These are phyloP conservation scores for Fusarium musae DNA, from an alignment of 2,329 filamentous ascomycete species.

Conservation along the genomic window DNA sequence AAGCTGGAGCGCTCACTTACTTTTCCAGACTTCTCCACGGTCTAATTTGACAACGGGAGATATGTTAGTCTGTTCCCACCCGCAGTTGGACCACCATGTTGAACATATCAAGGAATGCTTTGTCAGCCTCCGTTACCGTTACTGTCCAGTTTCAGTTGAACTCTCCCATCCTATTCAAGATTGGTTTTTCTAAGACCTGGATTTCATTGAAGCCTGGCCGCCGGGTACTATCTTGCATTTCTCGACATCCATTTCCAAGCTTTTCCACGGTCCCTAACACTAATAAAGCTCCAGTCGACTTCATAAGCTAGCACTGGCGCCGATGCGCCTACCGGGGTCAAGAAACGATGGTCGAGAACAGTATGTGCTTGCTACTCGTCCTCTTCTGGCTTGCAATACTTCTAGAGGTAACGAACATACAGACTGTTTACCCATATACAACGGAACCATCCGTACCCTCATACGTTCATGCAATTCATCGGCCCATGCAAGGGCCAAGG, in stretches of 20 bases:
- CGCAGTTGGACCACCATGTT: not conserved
- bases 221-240: conserved; percentile 27
- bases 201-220: conserved; percentile 25
- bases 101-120: conserved; percentile 7
- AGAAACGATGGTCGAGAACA: conserved; percentile 1
- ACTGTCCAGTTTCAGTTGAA: conserved; percentile 4
- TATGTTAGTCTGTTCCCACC: not conserved
- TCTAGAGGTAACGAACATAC: conserved; percentile 17
- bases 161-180: not conserved
- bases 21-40: not conserved
- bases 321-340: conserved; percentile 15
- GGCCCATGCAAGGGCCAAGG: conserved; percentile 16
- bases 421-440: conserved; percentile 4
- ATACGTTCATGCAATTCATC: conserved; percentile 14
- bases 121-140: conserved; percentile 8
- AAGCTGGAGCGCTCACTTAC: not conserved
- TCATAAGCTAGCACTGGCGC: conserved; percentile 17
- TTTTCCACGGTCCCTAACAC: conserved; percentile 5
- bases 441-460: conserved; percentile 12
- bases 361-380: not conserved
- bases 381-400: not conserved
- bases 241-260: conserved; percentile 32
- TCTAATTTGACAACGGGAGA: not conserved
- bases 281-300: not conserved
- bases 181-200: conserved; percentile 8